Percentiles rank a stretch among this genome's conserved stretches.
These are phyloP conservation scores for Russula emetica DNA, from an alignment of 768 basidiomycete genomes.

Conservation along the genomic window DNA sequence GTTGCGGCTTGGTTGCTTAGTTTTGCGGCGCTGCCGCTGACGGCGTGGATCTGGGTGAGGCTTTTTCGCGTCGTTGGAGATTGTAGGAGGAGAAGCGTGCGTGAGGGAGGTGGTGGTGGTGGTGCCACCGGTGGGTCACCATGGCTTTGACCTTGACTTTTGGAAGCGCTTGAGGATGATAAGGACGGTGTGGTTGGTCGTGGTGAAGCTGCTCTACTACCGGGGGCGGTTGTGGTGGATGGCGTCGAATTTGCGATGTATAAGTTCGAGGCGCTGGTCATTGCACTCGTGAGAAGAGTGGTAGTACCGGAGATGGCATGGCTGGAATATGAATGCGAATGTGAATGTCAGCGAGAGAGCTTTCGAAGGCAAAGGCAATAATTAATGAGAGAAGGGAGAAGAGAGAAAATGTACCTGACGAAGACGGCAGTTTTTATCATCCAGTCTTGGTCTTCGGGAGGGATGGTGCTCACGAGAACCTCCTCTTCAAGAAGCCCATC, in stretches of 20 bases:
- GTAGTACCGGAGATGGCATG: conserved; percentile 26
- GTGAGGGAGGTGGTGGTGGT: conserved; percentile 16
- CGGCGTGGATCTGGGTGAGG: conserved; percentile 20
- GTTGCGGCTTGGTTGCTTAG: conserved; percentile 23
- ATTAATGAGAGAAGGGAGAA: too few relatives aligned
- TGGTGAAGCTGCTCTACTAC: background rate
- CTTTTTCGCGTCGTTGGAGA: conserved; percentile 26
- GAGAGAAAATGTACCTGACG: conserved; percentile 14
- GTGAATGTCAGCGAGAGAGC: background rate
- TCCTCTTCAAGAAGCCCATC: conserved; percentile 18
- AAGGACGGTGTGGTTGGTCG: background rate
- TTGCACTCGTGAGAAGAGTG: conserved; percentile 25
- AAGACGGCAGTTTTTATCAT: conserved; percentile 26
- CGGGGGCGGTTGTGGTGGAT: conserved; percentile 8
- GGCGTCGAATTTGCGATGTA: conserved; percentile 26
- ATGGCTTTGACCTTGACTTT: too few relatives aligned
- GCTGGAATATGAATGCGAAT: conserved; percentile 10
- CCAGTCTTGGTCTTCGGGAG: conserved; percentile 27
- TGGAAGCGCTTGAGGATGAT: background rate
- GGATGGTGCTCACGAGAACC: conserved; percentile 27
- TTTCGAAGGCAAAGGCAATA: background rate
- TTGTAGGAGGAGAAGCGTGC: conserved; percentile 25
- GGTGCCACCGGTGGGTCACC: background rate
- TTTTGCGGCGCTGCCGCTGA: conserved; percentile 24
- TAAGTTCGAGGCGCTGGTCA: conserved; percentile 24